Evolutionary conservation across 148 eudicot genomes (phyloP).

Genomic region (Salicornia ramosissima): DNA sequence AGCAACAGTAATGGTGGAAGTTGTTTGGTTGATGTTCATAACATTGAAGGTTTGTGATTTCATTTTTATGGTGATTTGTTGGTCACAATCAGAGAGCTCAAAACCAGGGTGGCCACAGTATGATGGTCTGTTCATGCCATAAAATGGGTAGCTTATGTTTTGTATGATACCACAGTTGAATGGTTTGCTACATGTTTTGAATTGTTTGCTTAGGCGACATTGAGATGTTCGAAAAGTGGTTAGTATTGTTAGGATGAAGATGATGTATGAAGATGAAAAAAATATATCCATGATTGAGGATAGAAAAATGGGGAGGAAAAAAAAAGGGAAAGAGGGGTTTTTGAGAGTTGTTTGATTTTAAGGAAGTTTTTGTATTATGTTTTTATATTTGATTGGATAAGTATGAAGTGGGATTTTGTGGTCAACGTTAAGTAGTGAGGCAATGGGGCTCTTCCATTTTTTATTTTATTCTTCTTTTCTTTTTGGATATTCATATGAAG

Average conservation of each 20-base stretch:
- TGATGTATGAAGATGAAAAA: not conserved
- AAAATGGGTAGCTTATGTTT: slow-evolving; percentile 22
- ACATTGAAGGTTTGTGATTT: slow-evolving; percentile 11
- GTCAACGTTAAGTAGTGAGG: no score
- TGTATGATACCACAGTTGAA: slow-evolving; percentile 25
- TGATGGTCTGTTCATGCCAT: slow-evolving; percentile 14
- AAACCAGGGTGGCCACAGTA: slow-evolving; percentile 31
- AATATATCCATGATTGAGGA: slow-evolving; percentile 1
- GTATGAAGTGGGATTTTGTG: no score
- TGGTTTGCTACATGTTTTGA: slow-evolving; percentile 16
- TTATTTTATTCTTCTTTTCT: no score
- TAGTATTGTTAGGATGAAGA: slow-evolving; percentile 2
- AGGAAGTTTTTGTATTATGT: no score
- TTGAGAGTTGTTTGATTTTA: no score
- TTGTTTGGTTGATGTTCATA: not conserved
- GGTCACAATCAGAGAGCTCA: slow-evolving; percentile 18
- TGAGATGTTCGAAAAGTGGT: slow-evolving; percentile 11
- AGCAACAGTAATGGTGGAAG: slow-evolving; percentile 12
- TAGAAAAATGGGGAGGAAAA: no score
- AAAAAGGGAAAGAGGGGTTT: no score
- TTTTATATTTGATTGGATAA: no score
- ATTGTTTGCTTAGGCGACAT: slow-evolving; percentile 20
- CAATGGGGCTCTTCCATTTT: no score
- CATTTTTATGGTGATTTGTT: slow-evolving; percentile 3
- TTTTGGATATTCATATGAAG: no score